Conservation (phyloP, 2,329 filamentous ascomycete species). For the Alternaria sp. region DNA sequence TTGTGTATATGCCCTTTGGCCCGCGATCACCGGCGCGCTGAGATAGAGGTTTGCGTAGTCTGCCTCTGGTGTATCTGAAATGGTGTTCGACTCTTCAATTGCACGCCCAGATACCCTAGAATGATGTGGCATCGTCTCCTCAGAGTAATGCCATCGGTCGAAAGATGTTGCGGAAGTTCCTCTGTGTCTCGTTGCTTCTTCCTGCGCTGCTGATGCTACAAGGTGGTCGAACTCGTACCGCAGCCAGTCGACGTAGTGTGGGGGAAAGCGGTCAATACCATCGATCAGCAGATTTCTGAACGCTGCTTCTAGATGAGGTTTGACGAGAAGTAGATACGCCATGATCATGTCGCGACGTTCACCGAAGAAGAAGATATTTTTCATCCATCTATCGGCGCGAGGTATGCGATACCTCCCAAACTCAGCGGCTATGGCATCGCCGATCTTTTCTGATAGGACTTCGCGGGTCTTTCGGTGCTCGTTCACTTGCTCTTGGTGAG, state of each 20-base stretch:
- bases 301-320: neutral
- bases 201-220: slow-evolving; percentile 12
- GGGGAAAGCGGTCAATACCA: neutral
- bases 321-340: slow-evolving; percentile 7
- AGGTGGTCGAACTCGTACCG: slow-evolving; percentile 9
- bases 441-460: neutral
- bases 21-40: neutral
- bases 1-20: neutral
- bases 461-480: slow-evolving; percentile 5
- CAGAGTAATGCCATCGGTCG: slow-evolving; percentile 8
- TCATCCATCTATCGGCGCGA: neutral
- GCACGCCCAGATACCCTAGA: neutral
- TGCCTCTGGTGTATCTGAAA: neutral
- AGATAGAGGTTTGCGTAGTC: neutral
- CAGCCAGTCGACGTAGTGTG: neutral
- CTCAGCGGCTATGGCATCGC: neutral
- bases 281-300: neutral
- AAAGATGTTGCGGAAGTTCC: slow-evolving; percentile 4
- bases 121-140: neutral
- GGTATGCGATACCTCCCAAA: neutral
- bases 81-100: neutral
- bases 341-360: slow-evolving; percentile 13
- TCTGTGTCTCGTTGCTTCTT: slow-evolving; percentile 6
- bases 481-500: neutral
- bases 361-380: slow-evolving; percentile 5